These are phyloP conservation scores for Cucumis hystrix DNA, from an alignment of 306 rosid species.

Conservation along the genomic window DNA sequence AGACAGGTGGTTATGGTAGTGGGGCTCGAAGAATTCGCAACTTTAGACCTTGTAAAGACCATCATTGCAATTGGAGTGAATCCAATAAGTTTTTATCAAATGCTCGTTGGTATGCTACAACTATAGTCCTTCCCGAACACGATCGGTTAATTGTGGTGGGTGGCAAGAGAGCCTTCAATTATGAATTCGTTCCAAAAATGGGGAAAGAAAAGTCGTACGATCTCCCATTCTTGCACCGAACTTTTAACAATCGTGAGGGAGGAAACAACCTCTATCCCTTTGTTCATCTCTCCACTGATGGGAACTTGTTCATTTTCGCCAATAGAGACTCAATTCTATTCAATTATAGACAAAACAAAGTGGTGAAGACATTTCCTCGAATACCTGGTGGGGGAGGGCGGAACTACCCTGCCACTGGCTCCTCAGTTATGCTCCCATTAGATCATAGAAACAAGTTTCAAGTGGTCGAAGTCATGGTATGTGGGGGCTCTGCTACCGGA, in stretches of 20 bases:
- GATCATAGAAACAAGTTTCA: slow-evolving; percentile 34
- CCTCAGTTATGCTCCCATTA: slow-evolving; percentile 65
- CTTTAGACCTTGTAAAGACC: slow-evolving; percentile 33
- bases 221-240: slow-evolving; percentile 49
- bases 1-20: slow-evolving; percentile 39
- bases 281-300: slow-evolving; percentile 62
- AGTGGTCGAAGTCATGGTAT: slow-evolving; percentile 58
- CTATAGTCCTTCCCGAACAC: slow-evolving; percentile 34
- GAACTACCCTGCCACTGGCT: slow-evolving; percentile 74
- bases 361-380: slow-evolving; percentile 53
- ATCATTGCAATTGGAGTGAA: slow-evolving; percentile 47
- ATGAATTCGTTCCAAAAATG: slow-evolving; percentile 50
- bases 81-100: slow-evolving; percentile 21
- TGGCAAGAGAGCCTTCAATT: slow-evolving; percentile 48
- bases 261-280: slow-evolving; percentile 79
- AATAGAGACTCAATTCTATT: slow-evolving; percentile 60
- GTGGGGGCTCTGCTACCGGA: slow-evolving; percentile 68
- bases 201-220: slow-evolving; percentile 20
- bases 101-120: slow-evolving; percentile 64
- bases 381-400: slow-evolving; percentile 58
- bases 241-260: slow-evolving; percentile 17
- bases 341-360: slow-evolving; percentile 27
- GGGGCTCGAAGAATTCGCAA: slow-evolving; percentile 37
- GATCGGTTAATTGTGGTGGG: slow-evolving; percentile 54
- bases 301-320: slow-evolving; percentile 62